phyloP scores from a whole-genome alignment of 805 yeast genomes.

The Candida peoriensis region DNA sequence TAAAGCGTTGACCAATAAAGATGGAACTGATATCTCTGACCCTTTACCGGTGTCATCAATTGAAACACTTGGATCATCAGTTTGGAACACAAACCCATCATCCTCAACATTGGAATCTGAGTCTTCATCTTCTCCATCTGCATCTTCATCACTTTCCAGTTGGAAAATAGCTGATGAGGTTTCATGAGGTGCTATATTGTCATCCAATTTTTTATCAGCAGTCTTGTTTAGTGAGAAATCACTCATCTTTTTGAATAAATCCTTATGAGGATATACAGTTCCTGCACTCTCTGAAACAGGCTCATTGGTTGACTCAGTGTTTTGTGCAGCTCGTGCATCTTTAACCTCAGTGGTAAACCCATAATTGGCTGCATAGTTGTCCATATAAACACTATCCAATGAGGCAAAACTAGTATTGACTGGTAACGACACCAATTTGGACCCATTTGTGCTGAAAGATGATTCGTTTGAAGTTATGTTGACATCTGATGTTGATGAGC shows the following conservation, averaged over 20 bases:
- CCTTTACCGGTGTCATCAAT: constrained; percentile 5
- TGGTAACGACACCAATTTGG: constrained; percentile 64
- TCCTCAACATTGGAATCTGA: constrained; percentile 7
- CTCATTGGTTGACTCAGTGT: background rate
- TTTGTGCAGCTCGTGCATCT: constrained; percentile 13
- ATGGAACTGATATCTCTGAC: constrained; percentile 14
- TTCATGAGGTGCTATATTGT: constrained; percentile 19
- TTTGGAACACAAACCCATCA: constrained; percentile 10
- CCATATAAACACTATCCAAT: constrained; percentile 62
- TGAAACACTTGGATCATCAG: constrained; percentile 1
- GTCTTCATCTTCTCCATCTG: constrained; percentile 5
- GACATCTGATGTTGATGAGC: constrained; percentile 2
- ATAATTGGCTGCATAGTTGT: constrained; percentile 33
- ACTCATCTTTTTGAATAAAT: constrained; percentile 15
- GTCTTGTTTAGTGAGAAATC: constrained; percentile 16
- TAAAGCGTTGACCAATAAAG: constrained; percentile 9
- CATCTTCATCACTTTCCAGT: constrained; percentile 7
- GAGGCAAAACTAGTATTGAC: constrained; percentile 75
- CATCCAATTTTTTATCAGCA: constrained; percentile 10
- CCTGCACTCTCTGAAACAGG: too few species aligned
- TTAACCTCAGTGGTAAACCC: constrained; percentile 11
- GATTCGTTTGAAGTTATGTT: constrained; percentile 17
- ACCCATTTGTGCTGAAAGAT: constrained; percentile 31
- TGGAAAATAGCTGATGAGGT: constrained; percentile 6
- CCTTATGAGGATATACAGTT: background rate